phyloP scores from a whole-genome alignment of 2,329 filamentous ascomycete species.

The Sporothrix brunneoviolacea region DNA sequence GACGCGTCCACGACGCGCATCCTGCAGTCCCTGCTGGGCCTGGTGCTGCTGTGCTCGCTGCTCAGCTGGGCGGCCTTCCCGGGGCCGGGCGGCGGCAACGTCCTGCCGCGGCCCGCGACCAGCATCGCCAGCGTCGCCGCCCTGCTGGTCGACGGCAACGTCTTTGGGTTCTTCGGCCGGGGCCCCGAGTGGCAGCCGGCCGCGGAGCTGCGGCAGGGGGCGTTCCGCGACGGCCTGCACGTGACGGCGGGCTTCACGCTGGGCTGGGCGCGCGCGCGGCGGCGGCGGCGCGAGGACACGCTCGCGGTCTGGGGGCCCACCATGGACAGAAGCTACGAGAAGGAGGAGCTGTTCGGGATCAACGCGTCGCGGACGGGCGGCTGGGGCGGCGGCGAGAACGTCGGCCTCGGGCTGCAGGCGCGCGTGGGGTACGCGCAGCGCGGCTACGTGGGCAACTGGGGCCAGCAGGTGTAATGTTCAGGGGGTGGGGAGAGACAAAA shows the following conservation, averaged over 20 bases:
- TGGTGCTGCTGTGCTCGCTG: constrained; percentile 23
- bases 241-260: too few relatives aligned
- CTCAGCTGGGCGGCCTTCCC: constrained; percentile 25
- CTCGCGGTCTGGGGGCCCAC: too few relatives aligned
- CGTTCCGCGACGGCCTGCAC: too few relatives aligned
- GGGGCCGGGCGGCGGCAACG: constrained; percentile 18
- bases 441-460: constrained; percentile 11
- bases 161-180: constrained; percentile 27
- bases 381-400: constrained; percentile 21
- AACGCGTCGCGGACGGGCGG: constrained; percentile 20
- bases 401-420: constrained; percentile 21
- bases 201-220: too few relatives aligned
- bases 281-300: too few relatives aligned
- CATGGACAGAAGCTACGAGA: too few relatives aligned
- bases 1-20: constrained; percentile 29
- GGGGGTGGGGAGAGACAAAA: too few relatives aligned
- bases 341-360: constrained; percentile 18
- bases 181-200: too few relatives aligned
- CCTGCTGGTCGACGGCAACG: constrained; percentile 32
- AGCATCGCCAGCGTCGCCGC: constrained; percentile 32
- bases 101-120: constrained; percentile 26
- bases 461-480: background rate
- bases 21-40: constrained; percentile 27
- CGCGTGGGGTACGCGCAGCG: constrained; percentile 19
- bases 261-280: too few relatives aligned